Percentiles rank a stretch among this genome's conserved stretches.
phyloP scores from a whole-genome alignment of 1,139 yeast genomes.

The Candida sojae region DNA sequence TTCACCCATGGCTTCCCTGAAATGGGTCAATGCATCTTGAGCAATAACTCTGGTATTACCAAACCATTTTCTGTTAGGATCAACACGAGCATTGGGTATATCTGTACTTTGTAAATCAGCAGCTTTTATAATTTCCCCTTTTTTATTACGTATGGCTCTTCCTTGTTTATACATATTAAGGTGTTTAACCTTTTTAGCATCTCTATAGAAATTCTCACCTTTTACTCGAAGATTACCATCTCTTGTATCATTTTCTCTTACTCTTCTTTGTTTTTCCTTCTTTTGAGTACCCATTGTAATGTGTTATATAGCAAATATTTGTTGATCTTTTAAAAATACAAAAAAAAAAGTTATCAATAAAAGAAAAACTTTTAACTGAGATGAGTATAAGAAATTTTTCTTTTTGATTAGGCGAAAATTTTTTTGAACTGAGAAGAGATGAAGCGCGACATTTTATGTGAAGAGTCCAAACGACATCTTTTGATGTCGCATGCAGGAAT shows the following conservation, averaged over 20 bases:
- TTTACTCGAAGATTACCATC: slow-evolving; percentile 92
- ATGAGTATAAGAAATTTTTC: not conserved
- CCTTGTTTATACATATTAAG: slow-evolving; percentile 93
- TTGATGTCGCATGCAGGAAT: not conserved
- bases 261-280: slow-evolving; percentile 86
- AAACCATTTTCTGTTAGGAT: slow-evolving; percentile 96
- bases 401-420: not conserved
- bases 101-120: slow-evolving; percentile 89
- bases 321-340: not conserved
- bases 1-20: slow-evolving; percentile 92
- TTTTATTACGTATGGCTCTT: slow-evolving; percentile 79
- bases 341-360: not conserved
- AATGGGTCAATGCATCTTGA: slow-evolving; percentile 92
- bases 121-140: slow-evolving; percentile 84
- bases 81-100: slow-evolving; percentile 89
- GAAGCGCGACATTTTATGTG: not conserved
- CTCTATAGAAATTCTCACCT: slow-evolving; percentile 96
- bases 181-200: slow-evolving; percentile 89
- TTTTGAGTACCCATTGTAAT: slow-evolving; percentile 82
- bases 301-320: not conserved
- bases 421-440: not conserved
- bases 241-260: slow-evolving; percentile 76
- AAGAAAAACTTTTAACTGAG: slow-evolving; percentile 2
- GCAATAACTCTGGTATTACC: slow-evolving; percentile 97
- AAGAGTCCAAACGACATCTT: not conserved